These are phyloP conservation scores for Graphilbum sp. DNA, from an alignment of 2,329 filamentous ascomycete genomes.

Conservation along the genomic window DNA sequence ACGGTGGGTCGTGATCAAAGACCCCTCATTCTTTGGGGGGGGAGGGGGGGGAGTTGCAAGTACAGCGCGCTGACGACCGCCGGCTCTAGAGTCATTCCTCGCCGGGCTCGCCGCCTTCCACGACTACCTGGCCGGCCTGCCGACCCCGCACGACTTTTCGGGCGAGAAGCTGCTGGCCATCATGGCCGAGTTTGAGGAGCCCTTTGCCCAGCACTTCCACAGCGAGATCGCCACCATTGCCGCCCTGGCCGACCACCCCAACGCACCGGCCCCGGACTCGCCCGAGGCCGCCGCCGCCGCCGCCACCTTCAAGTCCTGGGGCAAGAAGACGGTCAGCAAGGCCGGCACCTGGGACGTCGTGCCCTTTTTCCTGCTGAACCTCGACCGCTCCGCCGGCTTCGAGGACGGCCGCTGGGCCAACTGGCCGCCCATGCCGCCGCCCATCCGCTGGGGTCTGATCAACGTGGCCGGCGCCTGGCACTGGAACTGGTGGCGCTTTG, in stretches of 20 bases:
- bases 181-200: conserved; percentile 31
- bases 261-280: conserved; percentile 29
- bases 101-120: conserved; percentile 33
- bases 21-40: too few relatives aligned
- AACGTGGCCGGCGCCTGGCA: conserved; percentile 42
- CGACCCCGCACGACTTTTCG: conserved; percentile 25
- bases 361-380: conserved; percentile 47
- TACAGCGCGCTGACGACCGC: background rate
- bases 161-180: conserved; percentile 27
- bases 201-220: conserved; percentile 39
- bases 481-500: conserved; percentile 46
- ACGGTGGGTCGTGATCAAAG: conserved; percentile 32
- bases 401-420: conserved; percentile 43
- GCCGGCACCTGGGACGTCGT: conserved; percentile 42
- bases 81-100: conserved; percentile 27
- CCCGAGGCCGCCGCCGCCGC: conserved; percentile 27
- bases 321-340: conserved; percentile 46
- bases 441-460: conserved; percentile 41
- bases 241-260: conserved; percentile 29
- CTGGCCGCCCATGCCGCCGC: conserved; percentile 48
- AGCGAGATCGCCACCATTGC: conserved; percentile 37
- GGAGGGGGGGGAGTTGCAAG: background rate
- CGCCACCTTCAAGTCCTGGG: conserved; percentile 41
- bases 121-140: conserved; percentile 29
- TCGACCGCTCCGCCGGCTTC: conserved; percentile 32